Evolutionary conservation across 148 eudicot genomes (phyloP).

Genomic region (Camellia granthamiana): DNA sequence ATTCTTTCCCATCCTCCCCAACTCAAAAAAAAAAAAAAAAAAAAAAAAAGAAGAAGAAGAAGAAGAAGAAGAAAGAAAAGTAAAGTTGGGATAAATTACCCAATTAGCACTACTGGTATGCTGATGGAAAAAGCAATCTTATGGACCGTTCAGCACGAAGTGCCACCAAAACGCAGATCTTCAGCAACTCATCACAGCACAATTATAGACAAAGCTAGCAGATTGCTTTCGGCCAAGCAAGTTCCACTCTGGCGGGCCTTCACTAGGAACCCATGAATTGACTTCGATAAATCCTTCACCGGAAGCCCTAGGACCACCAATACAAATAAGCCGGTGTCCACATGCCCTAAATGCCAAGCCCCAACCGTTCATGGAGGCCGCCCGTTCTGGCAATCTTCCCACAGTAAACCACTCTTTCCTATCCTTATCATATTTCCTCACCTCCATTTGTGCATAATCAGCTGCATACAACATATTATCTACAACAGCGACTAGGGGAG

Average conservation of each 20-base stretch:
- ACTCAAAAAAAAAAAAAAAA: conserved; percentile 8
- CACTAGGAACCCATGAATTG: conserved; percentile 76
- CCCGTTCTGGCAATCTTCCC: conserved; percentile 78
- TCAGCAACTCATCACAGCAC: conserved; percentile 99
- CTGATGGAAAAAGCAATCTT: conserved; percentile 29
- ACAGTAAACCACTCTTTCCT: conserved; percentile 48
- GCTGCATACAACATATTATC: conserved; percentile 78
- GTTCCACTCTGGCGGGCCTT: conserved; percentile 64
- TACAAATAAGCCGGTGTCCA: conserved; percentile 68
- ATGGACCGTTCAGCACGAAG: conserved; percentile 9
- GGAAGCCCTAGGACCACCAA: conserved; percentile 62
- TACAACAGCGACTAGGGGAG: conserved; percentile 89
- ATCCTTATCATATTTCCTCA: conserved; percentile 57
- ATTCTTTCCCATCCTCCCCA: conserved; percentile 30
- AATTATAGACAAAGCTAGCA: conserved; percentile 82
- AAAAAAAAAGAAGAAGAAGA: conserved; percentile 9
- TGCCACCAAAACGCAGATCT: conserved; percentile 16
- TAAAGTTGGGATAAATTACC: conserved; percentile 38
- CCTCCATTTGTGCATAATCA: conserved; percentile 71
- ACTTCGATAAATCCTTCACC: conserved; percentile 68
- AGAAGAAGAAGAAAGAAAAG: conserved; percentile 8
- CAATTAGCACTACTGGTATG: conserved; percentile 38
- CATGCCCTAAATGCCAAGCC: conserved; percentile 91
- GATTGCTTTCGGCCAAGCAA: conserved; percentile 63
- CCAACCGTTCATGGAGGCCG: conserved; percentile 84